Percentiles rank a stretch among this genome's conserved stretches.
Evolutionary conservation across 2,329 filamentous ascomycete genomes (phyloP).

Genomic region (Colletotrichum somersetense): DNA sequence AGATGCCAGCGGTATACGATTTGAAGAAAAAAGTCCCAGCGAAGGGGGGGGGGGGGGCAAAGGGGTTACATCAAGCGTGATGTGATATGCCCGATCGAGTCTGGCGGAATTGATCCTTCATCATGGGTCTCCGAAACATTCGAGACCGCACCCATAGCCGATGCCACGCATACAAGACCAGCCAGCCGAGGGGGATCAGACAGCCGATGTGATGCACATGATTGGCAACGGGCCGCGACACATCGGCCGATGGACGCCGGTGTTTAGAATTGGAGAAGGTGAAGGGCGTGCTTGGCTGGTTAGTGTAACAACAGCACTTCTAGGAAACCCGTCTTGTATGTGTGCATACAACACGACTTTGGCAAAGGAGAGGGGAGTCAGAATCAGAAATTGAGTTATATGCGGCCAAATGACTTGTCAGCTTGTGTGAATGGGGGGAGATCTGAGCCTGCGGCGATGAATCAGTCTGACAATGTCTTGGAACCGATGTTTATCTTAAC

Average conservation of each 20-base stretch:
- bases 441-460: conserved; percentile 24
- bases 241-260: conserved; percentile 23
- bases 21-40: not conserved
- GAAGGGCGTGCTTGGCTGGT: conserved; percentile 18
- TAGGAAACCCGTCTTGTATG: conserved; percentile 1
- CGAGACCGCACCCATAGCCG: not conserved
- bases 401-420: conserved; percentile 17
- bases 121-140: too few relatives aligned
- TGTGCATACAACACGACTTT: not conserved
- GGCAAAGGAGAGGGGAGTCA: not conserved
- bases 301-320: conserved; percentile 23
- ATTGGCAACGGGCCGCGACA: conserved; percentile 30
- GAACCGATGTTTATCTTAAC: conserved; percentile 28
- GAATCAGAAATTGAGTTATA: not conserved
- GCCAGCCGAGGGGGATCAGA: conserved; percentile 1
- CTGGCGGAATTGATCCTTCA: too few relatives aligned
- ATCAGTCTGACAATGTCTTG: conserved; percentile 1
- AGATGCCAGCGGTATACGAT: not conserved
- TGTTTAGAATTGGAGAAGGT: not conserved
- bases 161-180: not conserved
- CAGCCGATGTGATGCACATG: not conserved
- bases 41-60: not conserved
- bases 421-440: conserved; percentile 4
- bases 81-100: too few relatives aligned
- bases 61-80: not conserved